These are phyloP conservation scores for Beauveria medogensis DNA, from an alignment of 2,329 filamentous ascomycete species.

Conservation along the genomic window DNA sequence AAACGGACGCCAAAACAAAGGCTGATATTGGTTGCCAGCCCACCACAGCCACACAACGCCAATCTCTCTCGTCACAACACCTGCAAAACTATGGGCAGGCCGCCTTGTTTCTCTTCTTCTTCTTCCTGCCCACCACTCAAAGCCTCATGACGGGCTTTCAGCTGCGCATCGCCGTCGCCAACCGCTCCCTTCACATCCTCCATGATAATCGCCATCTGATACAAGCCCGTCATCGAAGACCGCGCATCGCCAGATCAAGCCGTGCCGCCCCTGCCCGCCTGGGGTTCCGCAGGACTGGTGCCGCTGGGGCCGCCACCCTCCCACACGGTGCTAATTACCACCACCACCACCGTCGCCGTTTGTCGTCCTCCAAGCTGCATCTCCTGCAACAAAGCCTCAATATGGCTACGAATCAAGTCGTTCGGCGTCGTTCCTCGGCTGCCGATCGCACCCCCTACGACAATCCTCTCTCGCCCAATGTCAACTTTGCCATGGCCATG, in stretches of 20 bases:
- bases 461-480: conserved; percentile 20
- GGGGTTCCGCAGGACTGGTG: conserved; percentile 28
- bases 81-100: not conserved
- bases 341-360: conserved; percentile 22
- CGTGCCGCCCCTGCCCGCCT: conserved; percentile 31
- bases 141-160: conserved; percentile 40
- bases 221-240: conserved; percentile 28
- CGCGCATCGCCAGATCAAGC: conserved; percentile 35
- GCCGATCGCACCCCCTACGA: conserved; percentile 22
- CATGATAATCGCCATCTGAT: conserved; percentile 36
- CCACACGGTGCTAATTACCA: conserved; percentile 27
- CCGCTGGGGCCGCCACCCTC: conserved; percentile 2
- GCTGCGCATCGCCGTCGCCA: conserved; percentile 38
- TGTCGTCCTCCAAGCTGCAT: not conserved
- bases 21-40: not conserved
- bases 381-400: conserved; percentile 13
- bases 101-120: not conserved
- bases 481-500: conserved; percentile 12
- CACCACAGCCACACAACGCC: conserved; percentile 1
- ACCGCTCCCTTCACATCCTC: conserved; percentile 37
- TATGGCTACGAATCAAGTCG: conserved; percentile 30
- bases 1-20: not conserved
- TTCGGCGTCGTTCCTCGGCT: conserved; percentile 32
- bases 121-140: not conserved
- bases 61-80: not conserved